phyloP scores from a whole-genome alignment of 2,329 filamentous ascomycete species.

The Ceratocystis huliohia region DNA sequence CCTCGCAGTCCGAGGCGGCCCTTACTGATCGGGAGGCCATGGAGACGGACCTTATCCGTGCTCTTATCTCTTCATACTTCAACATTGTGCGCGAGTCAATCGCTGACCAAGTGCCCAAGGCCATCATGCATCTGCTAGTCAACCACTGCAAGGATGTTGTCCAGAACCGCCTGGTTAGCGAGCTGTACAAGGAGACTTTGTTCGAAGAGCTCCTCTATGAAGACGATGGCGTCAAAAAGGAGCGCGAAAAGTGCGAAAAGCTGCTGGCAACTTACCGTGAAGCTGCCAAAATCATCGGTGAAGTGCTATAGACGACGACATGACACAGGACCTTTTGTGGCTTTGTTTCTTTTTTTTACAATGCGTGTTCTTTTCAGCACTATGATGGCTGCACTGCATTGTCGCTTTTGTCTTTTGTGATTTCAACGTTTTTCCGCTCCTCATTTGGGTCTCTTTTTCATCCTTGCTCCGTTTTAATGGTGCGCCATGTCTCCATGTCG shows the following conservation, averaged over 20 bases:
- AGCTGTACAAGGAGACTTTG: constrained; percentile 81
- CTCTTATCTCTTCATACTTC: constrained; percentile 96
- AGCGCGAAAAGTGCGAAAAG: constrained; percentile 97
- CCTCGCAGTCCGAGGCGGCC: constrained; percentile 49
- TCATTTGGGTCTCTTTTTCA: not conserved
- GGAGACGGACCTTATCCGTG: constrained; percentile 93
- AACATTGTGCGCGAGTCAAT: constrained; percentile 98
- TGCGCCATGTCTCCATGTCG: not conserved
- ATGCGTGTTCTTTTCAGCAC: constrained; percentile 1
- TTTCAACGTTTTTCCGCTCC: not conserved
- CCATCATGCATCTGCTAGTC: constrained; percentile 95
- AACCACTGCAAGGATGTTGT: constrained; percentile 98
- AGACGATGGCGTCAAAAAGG: constrained; percentile 92
- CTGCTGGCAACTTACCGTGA: constrained; percentile 91
- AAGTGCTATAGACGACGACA: constrained; percentile 56
- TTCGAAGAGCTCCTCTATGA: constrained; percentile 94
- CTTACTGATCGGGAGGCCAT: constrained; percentile 92
- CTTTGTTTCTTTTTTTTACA: not conserved
- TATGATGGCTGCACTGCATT: constrained; percentile 7
- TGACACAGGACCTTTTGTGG: not conserved
- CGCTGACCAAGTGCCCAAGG: constrained; percentile 95
- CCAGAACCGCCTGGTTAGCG: constrained; percentile 89
- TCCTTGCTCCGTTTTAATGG: constrained; percentile 3
- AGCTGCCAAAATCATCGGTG: constrained; percentile 93
- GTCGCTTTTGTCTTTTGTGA: constrained; percentile 2